Evolutionary conservation across 192 early-diverging fungal genomes (phyloP), one percentile per base, ranked within the genome.

Genomic region (Gaertneriomyces semiglobifer): DNA sequence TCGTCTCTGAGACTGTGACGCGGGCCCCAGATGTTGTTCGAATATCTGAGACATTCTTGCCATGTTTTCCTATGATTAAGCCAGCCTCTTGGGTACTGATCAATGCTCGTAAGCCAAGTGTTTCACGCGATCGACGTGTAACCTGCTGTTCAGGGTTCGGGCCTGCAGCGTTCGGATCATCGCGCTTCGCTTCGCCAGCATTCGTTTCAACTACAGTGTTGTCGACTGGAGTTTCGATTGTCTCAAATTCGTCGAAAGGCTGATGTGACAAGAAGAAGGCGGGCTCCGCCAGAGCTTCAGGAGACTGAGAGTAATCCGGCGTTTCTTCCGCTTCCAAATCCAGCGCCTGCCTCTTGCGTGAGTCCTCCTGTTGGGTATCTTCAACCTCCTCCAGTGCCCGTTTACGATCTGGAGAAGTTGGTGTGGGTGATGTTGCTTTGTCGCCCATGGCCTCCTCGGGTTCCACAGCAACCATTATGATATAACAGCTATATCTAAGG

Each of bases 81-180:
- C 91, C 92, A 12, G 92, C 92, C 73, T 98, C 96, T 72, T 94
- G 94, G 71, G 93, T 91, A 33, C 93, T 88, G 38, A 98, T 90
- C 5, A 98, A 77, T 14, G 93, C 91, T 65, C 94, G 89, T 75
- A 98, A 84, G 33, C 89, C 88, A 40, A 94, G 70, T 5, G 46
- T 54, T 16, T 61, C 11, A 25, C 44, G 11, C 59, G 44, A 45
- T 3, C 40, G 44, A 39, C 14, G 14, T 16, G 39, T 18, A 19
- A 66, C 33, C 6, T 56, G 44, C 39, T 54, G 33, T 14, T 46
- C 54, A 11, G 41, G 16, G 2, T 14, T 8, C 40, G 54, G 42
- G 48, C 10, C 62, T 14, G 5, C 40, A 9, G 3, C 6, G 12
- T 18, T n/a, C 5, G 48, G 20, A 6, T 63, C 16, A 0, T 33